phyloP scores from a whole-genome alignment of 192 early-diverging fungal genomes.

The Coemansia sp. region DNA sequence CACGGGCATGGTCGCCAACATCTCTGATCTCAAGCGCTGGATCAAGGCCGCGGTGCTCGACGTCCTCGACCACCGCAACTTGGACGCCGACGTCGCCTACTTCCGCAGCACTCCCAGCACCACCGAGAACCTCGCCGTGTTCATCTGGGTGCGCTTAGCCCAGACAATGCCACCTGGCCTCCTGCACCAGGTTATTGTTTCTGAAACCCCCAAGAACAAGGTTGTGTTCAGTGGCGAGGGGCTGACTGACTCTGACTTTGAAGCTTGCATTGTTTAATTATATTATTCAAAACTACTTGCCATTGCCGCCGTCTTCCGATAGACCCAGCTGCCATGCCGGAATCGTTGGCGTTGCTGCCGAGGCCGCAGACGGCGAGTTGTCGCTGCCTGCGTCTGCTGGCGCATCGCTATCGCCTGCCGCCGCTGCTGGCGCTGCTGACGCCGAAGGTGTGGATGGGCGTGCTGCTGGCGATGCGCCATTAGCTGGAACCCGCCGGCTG shows the following conservation, averaged over 20 bases:
- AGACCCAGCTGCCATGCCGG: slow-evolving; percentile 72
- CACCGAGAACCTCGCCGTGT: slow-evolving; percentile 86
- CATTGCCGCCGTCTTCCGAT: slow-evolving; percentile 18
- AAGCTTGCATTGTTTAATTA: slow-evolving; percentile 18
- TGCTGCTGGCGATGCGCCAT: slow-evolving; percentile 35
- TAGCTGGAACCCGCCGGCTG: slow-evolving; percentile 65
- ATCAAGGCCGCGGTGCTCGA: slow-evolving; percentile 73
- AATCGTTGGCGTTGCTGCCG: slow-evolving; percentile 47
- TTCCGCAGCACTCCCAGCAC: slow-evolving; percentile 70
- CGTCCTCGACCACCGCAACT: slow-evolving; percentile 80
- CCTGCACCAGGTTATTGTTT: slow-evolving; percentile 38
- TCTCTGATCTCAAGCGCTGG: slow-evolving; percentile 74
- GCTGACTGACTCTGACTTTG: slow-evolving; percentile 28
- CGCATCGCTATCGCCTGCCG: background rate
- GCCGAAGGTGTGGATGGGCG: slow-evolving; percentile 39
- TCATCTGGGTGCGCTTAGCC: slow-evolving; percentile 66
- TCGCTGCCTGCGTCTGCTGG: slow-evolving; percentile 1
- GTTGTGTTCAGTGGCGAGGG: slow-evolving; percentile 42
- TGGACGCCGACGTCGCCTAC: slow-evolving; percentile 81
- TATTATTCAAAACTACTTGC: slow-evolving; percentile 13
- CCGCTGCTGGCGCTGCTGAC: background rate
- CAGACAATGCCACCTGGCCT: slow-evolving; percentile 35
- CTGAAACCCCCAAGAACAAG: slow-evolving; percentile 50
- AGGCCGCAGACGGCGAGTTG: slow-evolving; percentile 7
- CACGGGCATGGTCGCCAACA: slow-evolving; percentile 88